Percentiles rank a stretch among this genome's conserved stretches.
These are phyloP conservation scores for Lachnellula suecica DNA, from an alignment of 2,329 filamentous ascomycete species.

Conservation along the genomic window DNA sequence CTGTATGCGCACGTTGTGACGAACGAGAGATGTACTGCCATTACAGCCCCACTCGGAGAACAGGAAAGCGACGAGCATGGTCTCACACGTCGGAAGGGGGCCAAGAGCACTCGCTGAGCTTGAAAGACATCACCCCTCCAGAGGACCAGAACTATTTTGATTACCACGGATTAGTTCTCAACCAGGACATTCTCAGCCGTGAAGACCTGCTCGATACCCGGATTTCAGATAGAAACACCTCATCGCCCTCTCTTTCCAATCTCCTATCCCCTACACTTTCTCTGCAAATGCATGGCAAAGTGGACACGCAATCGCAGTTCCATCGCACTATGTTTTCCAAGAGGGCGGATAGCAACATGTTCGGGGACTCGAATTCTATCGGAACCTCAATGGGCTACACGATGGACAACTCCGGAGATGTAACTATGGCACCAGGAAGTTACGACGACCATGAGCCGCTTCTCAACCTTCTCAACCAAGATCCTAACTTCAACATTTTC, in stretches of 20 bases:
- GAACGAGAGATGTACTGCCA: slow-evolving; percentile 5
- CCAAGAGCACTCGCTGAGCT: background rate
- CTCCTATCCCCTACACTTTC: background rate
- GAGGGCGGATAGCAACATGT: background rate
- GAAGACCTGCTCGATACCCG: background rate
- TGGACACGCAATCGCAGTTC: background rate
- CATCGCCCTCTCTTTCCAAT: background rate
- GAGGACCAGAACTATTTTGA: background rate
- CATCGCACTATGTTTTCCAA: background rate
- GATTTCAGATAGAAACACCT: background rate
- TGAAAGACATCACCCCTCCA: background rate
- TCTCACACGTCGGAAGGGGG: background rate
- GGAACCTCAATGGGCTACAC: background rate
- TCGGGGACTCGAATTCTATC: background rate
- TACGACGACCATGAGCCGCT: background rate
- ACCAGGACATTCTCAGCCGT: background rate
- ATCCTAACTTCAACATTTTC: background rate
- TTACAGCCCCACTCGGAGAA: slow-evolving; percentile 1
- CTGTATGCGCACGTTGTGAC: slow-evolving; percentile 2
- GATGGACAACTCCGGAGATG: background rate
- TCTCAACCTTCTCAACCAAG: background rate
- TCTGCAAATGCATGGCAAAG: background rate
- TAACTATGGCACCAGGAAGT: background rate
- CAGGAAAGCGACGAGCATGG: background rate
- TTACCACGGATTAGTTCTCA: background rate